Conservation (phyloP, 1,284 basidiomycete genomes). For the Ustilago curta region DNA sequence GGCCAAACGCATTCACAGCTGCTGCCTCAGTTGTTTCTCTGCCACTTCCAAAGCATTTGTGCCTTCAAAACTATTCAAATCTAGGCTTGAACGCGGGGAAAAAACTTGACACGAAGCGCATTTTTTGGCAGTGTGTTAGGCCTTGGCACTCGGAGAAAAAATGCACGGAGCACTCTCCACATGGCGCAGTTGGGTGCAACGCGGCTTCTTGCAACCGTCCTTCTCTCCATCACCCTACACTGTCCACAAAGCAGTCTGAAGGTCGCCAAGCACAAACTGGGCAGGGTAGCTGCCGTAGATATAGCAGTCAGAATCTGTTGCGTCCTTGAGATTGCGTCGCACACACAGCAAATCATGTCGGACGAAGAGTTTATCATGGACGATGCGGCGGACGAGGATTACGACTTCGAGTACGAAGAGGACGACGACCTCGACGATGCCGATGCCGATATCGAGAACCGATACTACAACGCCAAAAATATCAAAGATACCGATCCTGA, state of each 20-base stretch:
- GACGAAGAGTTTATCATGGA: constrained; percentile 67
- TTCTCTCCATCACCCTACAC: background rate
- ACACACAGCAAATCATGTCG: constrained; percentile 27
- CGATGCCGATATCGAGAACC: constrained; percentile 94
- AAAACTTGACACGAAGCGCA: background rate
- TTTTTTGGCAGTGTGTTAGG: constrained; percentile 5
- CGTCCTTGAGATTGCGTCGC: background rate
- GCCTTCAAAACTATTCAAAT: background rate
- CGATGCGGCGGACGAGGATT: constrained; percentile 75
- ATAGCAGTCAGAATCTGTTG: background rate
- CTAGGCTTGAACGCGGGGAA: constrained; percentile 11
- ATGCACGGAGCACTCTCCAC: constrained; percentile 16
- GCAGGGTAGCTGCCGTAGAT: background rate
- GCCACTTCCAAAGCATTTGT: background rate
- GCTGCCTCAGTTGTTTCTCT: too few species aligned
- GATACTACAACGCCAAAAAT: constrained; percentile 97
- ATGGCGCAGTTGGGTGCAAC: background rate
- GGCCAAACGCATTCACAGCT: background rate
- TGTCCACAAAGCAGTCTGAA: background rate
- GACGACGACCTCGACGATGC: constrained; percentile 77
- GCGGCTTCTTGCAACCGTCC: constrained; percentile 2
- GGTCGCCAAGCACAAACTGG: too few species aligned
- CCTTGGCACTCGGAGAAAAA: background rate
- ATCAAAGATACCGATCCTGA: constrained; percentile 93
- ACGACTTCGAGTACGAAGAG: constrained; percentile 87